Evolutionary conservation across 1,284 basidiomycete species (phyloP).

Genomic region (Moesziomyces parantarcticus): DNA sequence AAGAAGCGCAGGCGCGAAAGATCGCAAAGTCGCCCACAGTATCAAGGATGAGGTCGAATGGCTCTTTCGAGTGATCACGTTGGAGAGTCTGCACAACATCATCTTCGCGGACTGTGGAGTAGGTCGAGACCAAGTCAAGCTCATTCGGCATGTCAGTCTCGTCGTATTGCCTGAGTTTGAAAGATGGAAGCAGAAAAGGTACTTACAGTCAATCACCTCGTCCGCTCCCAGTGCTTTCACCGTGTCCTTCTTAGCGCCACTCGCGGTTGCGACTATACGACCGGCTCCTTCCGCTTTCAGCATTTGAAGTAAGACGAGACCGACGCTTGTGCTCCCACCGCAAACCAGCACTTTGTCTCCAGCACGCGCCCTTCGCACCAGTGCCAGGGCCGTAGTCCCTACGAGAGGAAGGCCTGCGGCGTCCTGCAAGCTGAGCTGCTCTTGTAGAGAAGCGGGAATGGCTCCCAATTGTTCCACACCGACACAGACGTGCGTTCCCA

Average conservation of each 20-base stretch:
- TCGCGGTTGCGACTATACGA: neutral
- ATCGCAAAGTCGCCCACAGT: slow-evolving; percentile 1
- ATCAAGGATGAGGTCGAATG: slow-evolving; percentile 5
- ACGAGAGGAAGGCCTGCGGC: neutral
- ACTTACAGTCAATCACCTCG: neutral
- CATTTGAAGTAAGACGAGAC: slow-evolving; percentile 2
- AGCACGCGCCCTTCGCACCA: neutral
- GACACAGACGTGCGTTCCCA: slow-evolving; percentile 1
- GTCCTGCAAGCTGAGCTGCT: neutral
- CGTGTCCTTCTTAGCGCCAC: neutral
- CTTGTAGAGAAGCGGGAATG: neutral
- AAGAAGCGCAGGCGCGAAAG: neutral
- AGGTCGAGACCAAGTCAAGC: too few species aligned
- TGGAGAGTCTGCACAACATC: neutral
- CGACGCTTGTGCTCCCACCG: slow-evolving; percentile 3
- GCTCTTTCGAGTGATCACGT: neutral
- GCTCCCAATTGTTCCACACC: neutral
- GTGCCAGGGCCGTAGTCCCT: neutral
- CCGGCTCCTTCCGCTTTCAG: slow-evolving; percentile 1
- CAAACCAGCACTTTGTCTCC: slow-evolving; percentile 2
- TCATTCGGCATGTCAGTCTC: too few species aligned
- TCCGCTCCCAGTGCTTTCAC: slow-evolving; percentile 1
- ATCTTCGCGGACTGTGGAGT: neutral
- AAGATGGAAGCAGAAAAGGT: too few species aligned
- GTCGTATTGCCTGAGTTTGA: too few species aligned